Base-by-base conservation (phyloP, 192 early-diverging fungal genomes). In the Phycomyces blakesleeanus region DNA sequence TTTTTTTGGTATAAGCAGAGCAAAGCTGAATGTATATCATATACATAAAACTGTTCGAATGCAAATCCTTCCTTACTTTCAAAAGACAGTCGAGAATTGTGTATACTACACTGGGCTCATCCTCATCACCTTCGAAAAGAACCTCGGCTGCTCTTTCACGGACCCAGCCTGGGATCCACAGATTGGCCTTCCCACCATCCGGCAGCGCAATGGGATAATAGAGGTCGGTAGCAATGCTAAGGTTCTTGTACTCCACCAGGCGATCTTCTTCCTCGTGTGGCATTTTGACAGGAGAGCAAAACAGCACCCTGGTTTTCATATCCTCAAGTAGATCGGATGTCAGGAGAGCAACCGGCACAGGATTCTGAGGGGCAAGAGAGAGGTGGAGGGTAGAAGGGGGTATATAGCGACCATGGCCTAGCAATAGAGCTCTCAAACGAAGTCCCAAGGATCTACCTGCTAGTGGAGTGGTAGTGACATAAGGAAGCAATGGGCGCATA, bases 111-210 rank as follows among this genome's bases (percentile, higher is more conserved):
- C 86, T 85, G 16, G 68, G 53, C 14, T 81, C 78, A 65, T 92
- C 85, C 52, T 81, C 82, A 42, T 64, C 61, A 3, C 91, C 91
- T 27, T 85, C 82, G 71, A 94, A 89, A 42, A 94, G 67, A 0
- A 91, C 81, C 58, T 95, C 95, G 4, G 80, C 79, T 0, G 89
- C 85, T 22, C 90, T 83, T 60, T 91, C 92, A 1, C 91, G 82
- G 5, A 97, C 79, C 94, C 94, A 97, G 0, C 88, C 85, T 18
- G 94, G 94, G 5, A 97, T 69, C 1, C 79, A 63, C 59, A 83
- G 15, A 24, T 76, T 81, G 0, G 79, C 81, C 56, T 59, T 57
- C 61, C 71, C 60, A 57, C 57, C 72, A 56, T 71, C 54, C 27
- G 65, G 53, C 57, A 78, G 24, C 61, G 71, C 39, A 29, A 76